Conservation (phyloP, 2,329 filamentous ascomycete genomes). For the Aplosporella prunicola region DNA sequence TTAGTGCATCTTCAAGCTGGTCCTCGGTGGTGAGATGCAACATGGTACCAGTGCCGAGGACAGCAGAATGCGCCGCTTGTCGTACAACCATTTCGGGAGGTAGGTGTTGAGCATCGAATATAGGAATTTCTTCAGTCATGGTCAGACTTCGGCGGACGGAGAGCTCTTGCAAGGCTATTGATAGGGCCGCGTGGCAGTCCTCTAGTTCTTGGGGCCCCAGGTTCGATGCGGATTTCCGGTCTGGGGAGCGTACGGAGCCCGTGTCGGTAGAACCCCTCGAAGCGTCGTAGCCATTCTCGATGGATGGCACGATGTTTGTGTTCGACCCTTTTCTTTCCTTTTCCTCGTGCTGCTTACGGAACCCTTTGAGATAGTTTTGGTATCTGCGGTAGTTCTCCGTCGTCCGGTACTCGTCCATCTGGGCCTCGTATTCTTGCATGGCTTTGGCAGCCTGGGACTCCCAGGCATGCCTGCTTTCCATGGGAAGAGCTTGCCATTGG, state of each 20-base stretch:
- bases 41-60: conserved; percentile 26
- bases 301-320: background rate
- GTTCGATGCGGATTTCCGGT: conserved; percentile 15
- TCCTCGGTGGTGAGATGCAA: conserved; percentile 26
- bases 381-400: conserved; percentile 29
- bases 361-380: conserved; percentile 26
- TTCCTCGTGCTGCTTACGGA: conserved; percentile 21
- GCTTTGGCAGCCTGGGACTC: conserved; percentile 29
- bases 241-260: background rate
- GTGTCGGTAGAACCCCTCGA: conserved; percentile 5
- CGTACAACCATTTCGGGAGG: conserved; percentile 22
- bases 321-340: background rate
- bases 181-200: conserved; percentile 25
- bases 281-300: background rate
- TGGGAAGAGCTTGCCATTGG: conserved; percentile 27
- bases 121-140: conserved; percentile 16
- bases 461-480: conserved; percentile 29
- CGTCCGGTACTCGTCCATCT: conserved; percentile 32
- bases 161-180: conserved; percentile 26
- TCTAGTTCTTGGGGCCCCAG: conserved; percentile 19
- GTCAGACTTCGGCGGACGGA: conserved; percentile 24
- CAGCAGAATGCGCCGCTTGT: conserved; percentile 26
- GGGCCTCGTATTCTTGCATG: conserved; percentile 29
- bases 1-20: conserved; percentile 24
- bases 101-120: conserved; percentile 21